Conservation (phyloP, 768 basidiomycete species). For the Leccinum arenicola region DNA sequence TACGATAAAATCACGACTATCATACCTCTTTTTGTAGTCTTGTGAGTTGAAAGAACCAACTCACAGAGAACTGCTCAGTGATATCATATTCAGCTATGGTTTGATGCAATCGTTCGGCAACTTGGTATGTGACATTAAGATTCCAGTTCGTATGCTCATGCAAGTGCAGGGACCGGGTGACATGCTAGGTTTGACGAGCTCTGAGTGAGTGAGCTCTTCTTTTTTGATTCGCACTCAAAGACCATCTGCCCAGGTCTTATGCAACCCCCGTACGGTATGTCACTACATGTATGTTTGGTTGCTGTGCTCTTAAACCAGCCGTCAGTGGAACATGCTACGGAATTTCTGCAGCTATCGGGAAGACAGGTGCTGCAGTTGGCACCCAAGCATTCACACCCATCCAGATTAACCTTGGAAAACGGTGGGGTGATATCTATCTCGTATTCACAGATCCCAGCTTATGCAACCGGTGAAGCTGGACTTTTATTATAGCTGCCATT, state of each 20-base stretch:
- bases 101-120: slow-evolving; percentile 75
- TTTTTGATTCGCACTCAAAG: slow-evolving; percentile 1
- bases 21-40: slow-evolving; percentile 63
- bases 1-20: slow-evolving; percentile 64
- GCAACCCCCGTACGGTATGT: slow-evolving; percentile 59
- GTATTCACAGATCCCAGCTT: background rate
- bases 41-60: slow-evolving; percentile 39
- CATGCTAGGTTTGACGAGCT: slow-evolving; percentile 64
- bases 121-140: slow-evolving; percentile 36
- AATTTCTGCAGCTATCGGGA: slow-evolving; percentile 64
- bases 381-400: slow-evolving; percentile 72
- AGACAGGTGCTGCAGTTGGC: slow-evolving; percentile 70
- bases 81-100: slow-evolving; percentile 48
- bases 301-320: background rate
- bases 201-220: slow-evolving; percentile 46
- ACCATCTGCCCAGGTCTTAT: slow-evolving; percentile 43
- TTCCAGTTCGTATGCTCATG: slow-evolving; percentile 9
- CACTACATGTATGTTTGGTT: background rate
- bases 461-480: slow-evolving; percentile 43
- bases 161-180: slow-evolving; percentile 60
- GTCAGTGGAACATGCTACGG: slow-evolving; percentile 67
- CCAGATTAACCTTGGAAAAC: slow-evolving; percentile 62
- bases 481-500: slow-evolving; percentile 67
- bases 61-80: slow-evolving; percentile 1
- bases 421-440: slow-evolving; percentile 30